Percentiles rank a stretch among this genome's conserved stretches.
phyloP scores from a whole-genome alignment of 2,329 filamentous ascomycete species.

The Thelonectria olida region DNA sequence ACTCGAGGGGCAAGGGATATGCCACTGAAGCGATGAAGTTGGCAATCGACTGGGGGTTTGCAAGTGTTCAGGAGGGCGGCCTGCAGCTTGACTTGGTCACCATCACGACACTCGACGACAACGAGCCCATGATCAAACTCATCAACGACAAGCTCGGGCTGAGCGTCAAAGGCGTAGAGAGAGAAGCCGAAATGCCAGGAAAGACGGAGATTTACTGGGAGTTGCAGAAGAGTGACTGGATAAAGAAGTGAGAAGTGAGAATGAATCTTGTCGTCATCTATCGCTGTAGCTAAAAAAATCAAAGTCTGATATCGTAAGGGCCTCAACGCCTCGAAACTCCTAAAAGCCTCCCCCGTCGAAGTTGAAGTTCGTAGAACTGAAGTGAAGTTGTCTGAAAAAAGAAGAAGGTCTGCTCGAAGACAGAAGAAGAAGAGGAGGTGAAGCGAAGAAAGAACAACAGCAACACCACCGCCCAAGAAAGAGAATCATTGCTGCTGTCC shows the following conservation, averaged over 20 bases:
- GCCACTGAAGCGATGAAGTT: slow-evolving; percentile 14
- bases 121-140: slow-evolving; percentile 1
- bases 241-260: slow-evolving; percentile 5
- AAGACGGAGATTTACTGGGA: slow-evolving; percentile 20
- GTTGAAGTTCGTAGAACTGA: background rate
- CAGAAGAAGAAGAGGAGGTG: background rate
- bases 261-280: slow-evolving; percentile 14
- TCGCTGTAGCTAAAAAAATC: slow-evolving; percentile 9
- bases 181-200: background rate
- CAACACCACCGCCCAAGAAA: too few species aligned
- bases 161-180: background rate
- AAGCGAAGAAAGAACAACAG: background rate
- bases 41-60: slow-evolving; percentile 13
- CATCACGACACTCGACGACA: slow-evolving; percentile 12
- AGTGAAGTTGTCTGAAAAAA: slow-evolving; percentile 2
- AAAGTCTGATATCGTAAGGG: slow-evolving; percentile 8
- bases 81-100: slow-evolving; percentile 12
- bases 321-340: slow-evolving; percentile 14
- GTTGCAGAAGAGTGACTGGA: slow-evolving; percentile 10
- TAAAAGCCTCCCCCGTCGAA: background rate
- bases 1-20: slow-evolving; percentile 13
- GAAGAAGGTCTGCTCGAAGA: background rate
- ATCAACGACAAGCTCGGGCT: slow-evolving; percentile 10
- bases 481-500: slow-evolving; percentile 10
- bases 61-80: slow-evolving; percentile 1